A percentile compares a stretch with the other conserved stretches of the same genome.
Evolutionary conservation across 371 early-diverging fungal species (phyloP).

Genomic region (Parasitella parasitica): DNA sequence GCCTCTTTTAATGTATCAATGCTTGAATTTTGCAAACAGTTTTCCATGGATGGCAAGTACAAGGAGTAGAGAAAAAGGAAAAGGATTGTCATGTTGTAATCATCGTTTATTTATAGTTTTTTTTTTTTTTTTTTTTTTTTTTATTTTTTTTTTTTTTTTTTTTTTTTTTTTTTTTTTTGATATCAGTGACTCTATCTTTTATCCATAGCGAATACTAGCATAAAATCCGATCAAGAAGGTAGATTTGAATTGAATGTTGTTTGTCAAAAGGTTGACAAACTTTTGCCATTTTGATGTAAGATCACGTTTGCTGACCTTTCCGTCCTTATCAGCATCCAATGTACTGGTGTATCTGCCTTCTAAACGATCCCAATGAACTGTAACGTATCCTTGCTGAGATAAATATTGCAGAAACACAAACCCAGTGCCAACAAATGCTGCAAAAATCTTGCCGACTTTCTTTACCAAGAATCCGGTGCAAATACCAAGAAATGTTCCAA

Average conservation of each 20-base stretch:
- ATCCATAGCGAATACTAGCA: conserved; percentile 55
- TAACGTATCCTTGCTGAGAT: conserved; percentile 52
- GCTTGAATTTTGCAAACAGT: conserved; percentile 6
- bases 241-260: conserved; percentile 61
- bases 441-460: conserved; percentile 46
- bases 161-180: no score
- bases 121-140: not conserved
- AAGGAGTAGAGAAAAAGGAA: not conserved
- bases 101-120: not conserved
- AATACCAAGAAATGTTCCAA: conserved; percentile 48
- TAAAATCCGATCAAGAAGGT: conserved; percentile 56
- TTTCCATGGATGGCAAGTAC: conserved; percentile 4
- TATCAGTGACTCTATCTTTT: conserved; percentile 10
- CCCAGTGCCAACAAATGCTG: conserved; percentile 37
- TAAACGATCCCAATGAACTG: conserved; percentile 58
- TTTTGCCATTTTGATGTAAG: conserved; percentile 41
- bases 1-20: conserved; percentile 17
- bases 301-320: conserved; percentile 48
- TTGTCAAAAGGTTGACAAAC: conserved; percentile 52
- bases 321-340: conserved; percentile 53
- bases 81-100: not conserved
- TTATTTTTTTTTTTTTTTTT: not conserved
- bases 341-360: conserved; percentile 34
- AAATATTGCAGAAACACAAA: conserved; percentile 50
- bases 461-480: conserved; percentile 51